Percentiles rank a stretch among this genome's conserved stretches.
Conservation (phyloP, 2,329 filamentous ascomycete species). For the Fusarium duplospermum region DNA sequence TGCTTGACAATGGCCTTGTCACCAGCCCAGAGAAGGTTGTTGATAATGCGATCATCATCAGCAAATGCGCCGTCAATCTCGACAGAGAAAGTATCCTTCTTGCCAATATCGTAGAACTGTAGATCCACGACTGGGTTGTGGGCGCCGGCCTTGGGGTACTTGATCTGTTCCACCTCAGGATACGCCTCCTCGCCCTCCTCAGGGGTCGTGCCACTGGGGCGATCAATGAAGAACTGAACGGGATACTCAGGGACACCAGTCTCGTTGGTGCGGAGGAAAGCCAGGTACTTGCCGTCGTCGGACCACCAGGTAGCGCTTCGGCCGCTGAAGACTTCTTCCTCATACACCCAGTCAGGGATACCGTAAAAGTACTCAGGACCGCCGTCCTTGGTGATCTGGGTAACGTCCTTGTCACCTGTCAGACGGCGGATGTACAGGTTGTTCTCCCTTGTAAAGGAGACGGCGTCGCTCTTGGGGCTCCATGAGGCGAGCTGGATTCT, state of each 20-base stretch:
- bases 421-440: slow-evolving; percentile 85
- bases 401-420: slow-evolving; percentile 63
- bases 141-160: slow-evolving; percentile 95
- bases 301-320: slow-evolving; percentile 97
- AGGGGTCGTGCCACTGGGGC: slow-evolving; percentile 80
- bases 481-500: slow-evolving; percentile 87
- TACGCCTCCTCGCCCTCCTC: slow-evolving; percentile 82
- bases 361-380: slow-evolving; percentile 93
- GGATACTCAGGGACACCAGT: slow-evolving; percentile 91
- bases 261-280: slow-evolving; percentile 95
- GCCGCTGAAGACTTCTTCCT: slow-evolving; percentile 73
- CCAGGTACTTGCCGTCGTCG: slow-evolving; percentile 85
- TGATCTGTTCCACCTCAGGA: slow-evolving; percentile 90
- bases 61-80: slow-evolving; percentile 80
- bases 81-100: slow-evolving; percentile 82
- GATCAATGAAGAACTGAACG: slow-evolving; percentile 90
- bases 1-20: slow-evolving; percentile 87
- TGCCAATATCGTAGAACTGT: slow-evolving; percentile 86
- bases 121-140: slow-evolving; percentile 92
- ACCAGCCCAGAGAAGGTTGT: slow-evolving; percentile 91
- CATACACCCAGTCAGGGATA: slow-evolving; percentile 97
- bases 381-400: slow-evolving; percentile 86
- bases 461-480: slow-evolving; percentile 86
- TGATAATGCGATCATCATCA: slow-evolving; percentile 88
- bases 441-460: slow-evolving; percentile 92